A percentile compares a stretch with the other conserved stretches of the same genome.
phyloP scores from a whole-genome alignment of 495 filamentous ascomycete genomes.

The Aspergillus egyptiacus region DNA sequence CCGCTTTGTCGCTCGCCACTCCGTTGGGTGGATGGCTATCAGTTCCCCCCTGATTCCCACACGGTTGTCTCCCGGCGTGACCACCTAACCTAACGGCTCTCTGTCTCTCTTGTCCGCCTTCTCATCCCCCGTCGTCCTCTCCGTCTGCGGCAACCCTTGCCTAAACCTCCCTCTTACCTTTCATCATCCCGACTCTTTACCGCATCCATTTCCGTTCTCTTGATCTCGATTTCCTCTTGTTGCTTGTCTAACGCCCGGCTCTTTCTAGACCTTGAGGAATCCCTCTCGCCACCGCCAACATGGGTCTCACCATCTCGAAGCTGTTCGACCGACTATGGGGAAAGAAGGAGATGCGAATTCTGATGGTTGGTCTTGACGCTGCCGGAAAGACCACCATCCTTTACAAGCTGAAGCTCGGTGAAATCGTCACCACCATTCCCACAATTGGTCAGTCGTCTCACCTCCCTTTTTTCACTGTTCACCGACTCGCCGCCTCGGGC shows the following conservation, averaged over 20 bases:
- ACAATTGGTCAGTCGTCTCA: slow-evolving; percentile 83
- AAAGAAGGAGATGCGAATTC: slow-evolving; percentile 99
- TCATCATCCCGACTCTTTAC: slow-evolving; percentile 3
- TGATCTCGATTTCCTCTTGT: slow-evolving; percentile 3
- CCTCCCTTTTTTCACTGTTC: slow-evolving; percentile 3
- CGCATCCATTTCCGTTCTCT: not conserved
- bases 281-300: slow-evolving; percentile 52
- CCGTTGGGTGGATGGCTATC: slow-evolving; percentile 8
- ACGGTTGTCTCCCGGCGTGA: slow-evolving; percentile 22
- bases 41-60: slow-evolving; percentile 22
- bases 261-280: slow-evolving; percentile 25
- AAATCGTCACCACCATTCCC: slow-evolving; percentile 99
- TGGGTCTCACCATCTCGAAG: slow-evolving; percentile 93
- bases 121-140: slow-evolving; percentile 19
- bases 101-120: slow-evolving; percentile 19
- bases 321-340: slow-evolving; percentile 93
- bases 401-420: slow-evolving; percentile 99
- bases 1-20: slow-evolving; percentile 7
- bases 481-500: not conserved
- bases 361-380: slow-evolving; percentile 99
- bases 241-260: slow-evolving; percentile 19
- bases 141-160: slow-evolving; percentile 9
- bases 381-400: slow-evolving; percentile 99
- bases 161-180: slow-evolving; percentile 2
- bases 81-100: too few relatives aligned